These are phyloP conservation scores for Podospora appendiculata DNA, from an alignment of 495 filamentous ascomycete genomes.

Conservation along the genomic window DNA sequence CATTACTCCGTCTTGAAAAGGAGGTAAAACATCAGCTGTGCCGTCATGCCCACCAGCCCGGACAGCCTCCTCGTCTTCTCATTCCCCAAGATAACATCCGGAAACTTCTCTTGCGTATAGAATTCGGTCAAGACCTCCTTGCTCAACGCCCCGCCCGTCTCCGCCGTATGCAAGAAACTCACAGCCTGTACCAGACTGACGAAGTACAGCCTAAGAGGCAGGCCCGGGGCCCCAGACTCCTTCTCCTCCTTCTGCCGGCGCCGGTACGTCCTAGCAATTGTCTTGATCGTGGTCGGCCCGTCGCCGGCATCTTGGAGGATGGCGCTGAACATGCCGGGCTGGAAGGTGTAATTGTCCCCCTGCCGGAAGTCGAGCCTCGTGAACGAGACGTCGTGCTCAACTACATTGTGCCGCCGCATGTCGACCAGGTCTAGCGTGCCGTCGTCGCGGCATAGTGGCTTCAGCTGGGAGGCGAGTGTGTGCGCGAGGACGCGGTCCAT, in stretches of 20 bases:
- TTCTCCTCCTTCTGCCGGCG: conserved; percentile 22
- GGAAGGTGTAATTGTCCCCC: conserved; percentile 30
- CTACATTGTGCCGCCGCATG: conserved; percentile 24
- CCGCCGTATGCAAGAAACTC: conserved; percentile 2
- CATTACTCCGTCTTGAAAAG: too few species aligned
- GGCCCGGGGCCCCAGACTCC: conserved; percentile 9
- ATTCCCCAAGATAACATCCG: neutral
- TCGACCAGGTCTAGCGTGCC: conserved; percentile 28
- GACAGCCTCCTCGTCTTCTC: neutral
- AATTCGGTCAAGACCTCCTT: neutral
- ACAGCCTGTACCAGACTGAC: conserved; percentile 8
- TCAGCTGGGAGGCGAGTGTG: conserved; percentile 18
- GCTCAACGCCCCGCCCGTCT: neutral
- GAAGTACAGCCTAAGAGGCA: conserved; percentile 5
- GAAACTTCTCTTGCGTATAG: conserved; percentile 1
- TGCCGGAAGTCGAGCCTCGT: conserved; percentile 26
- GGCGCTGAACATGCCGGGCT: conserved; percentile 24
- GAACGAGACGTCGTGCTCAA: conserved; percentile 32
- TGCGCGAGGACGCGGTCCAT: conserved; percentile 14
- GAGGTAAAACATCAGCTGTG: too few species aligned
- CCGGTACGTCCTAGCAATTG: conserved; percentile 21
- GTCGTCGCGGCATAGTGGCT: conserved; percentile 16
- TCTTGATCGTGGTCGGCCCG: conserved; percentile 19
- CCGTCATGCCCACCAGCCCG: conserved; percentile 1
- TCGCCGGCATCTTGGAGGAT: conserved; percentile 21